These are phyloP conservation scores for Myriangium duriaei DNA, from an alignment of 2,329 filamentous ascomycete genomes.

Conservation along the genomic window DNA sequence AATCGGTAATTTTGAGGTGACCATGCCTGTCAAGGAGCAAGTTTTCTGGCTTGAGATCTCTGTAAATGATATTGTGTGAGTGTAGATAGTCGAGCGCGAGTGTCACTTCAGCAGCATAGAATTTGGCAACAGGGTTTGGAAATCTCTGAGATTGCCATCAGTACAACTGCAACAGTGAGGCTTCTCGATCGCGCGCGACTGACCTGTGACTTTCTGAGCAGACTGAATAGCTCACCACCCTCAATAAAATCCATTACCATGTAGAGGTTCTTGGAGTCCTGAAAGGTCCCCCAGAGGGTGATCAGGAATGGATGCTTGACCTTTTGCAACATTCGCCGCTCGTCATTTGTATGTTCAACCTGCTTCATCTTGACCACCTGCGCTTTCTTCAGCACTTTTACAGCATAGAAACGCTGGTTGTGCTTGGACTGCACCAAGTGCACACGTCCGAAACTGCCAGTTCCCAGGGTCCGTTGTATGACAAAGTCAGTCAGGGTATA, in stretches of 20 bases:
- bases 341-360: slow-evolving; percentile 97
- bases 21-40: slow-evolving; percentile 82
- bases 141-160: slow-evolving; percentile 56
- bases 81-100: slow-evolving; percentile 92
- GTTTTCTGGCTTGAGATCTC: slow-evolving; percentile 93
- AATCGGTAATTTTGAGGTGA: slow-evolving; percentile 94
- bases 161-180: slow-evolving; percentile 11
- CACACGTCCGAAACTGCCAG: slow-evolving; percentile 91
- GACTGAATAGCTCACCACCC: slow-evolving; percentile 90
- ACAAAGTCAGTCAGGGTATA: slow-evolving; percentile 87
- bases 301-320: slow-evolving; percentile 97
- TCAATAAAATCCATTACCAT: slow-evolving; percentile 99
- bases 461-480: slow-evolving; percentile 82
- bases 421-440: slow-evolving; percentile 96
- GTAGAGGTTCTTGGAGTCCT: slow-evolving; percentile 89
- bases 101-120: slow-evolving; percentile 96
- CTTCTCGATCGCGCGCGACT: slow-evolving; percentile 25
- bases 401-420: slow-evolving; percentile 94
- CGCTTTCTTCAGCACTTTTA: slow-evolving; percentile 96
- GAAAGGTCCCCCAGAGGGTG: slow-evolving; percentile 96
- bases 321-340: slow-evolving; percentile 86
- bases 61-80: slow-evolving; percentile 90
- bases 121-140: slow-evolving; percentile 96
- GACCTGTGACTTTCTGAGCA: slow-evolving; percentile 84
- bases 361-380: slow-evolving; percentile 99